phyloP scores from a whole-genome alignment of 345 rosid species.

The Kandelia obovata region DNA sequence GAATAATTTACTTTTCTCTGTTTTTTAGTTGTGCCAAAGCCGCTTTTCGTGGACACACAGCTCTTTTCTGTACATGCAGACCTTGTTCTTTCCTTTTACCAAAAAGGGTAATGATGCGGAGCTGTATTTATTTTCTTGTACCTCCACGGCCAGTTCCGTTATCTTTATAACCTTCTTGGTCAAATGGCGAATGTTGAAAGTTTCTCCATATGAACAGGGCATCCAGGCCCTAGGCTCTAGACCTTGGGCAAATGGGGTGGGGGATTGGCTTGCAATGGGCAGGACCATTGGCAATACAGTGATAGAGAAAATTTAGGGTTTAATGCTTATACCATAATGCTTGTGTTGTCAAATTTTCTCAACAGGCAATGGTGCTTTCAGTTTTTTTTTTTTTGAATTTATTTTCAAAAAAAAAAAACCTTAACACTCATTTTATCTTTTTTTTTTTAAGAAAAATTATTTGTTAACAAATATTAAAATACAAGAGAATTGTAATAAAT shows the following conservation, averaged over 20 bases:
- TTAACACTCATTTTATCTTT: no score
- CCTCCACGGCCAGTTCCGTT: conserved; percentile 30
- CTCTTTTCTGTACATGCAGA: conserved; percentile 95
- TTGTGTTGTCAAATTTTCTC: conserved; percentile 1
- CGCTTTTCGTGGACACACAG: conserved; percentile 90
- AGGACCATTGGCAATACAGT: background rate
- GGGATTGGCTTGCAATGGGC: background rate
- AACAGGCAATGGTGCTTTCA: background rate
- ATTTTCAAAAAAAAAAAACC: no score
- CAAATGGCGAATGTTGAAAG: background rate
- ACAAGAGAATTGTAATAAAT: no score
- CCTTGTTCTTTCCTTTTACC: conserved; percentile 79
- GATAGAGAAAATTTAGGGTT: background rate
- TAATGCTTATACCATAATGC: conserved; percentile 8
- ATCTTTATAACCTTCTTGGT: conserved; percentile 1
- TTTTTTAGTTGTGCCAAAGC: conserved; percentile 16
- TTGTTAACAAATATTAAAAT: no score
- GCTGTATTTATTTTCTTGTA: conserved; percentile 15
- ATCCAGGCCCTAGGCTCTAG: background rate
- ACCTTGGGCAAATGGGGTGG: background rate
- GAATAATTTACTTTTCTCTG: conserved; percentile 4
- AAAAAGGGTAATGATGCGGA: conserved; percentile 56
- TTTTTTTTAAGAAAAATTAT: no score
- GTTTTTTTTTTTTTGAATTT: no score
- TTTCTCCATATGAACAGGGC: background rate